Base-by-base conservation (phyloP, 1,284 basidiomycete species). In the Moesziomyces globuligerus region DNA sequence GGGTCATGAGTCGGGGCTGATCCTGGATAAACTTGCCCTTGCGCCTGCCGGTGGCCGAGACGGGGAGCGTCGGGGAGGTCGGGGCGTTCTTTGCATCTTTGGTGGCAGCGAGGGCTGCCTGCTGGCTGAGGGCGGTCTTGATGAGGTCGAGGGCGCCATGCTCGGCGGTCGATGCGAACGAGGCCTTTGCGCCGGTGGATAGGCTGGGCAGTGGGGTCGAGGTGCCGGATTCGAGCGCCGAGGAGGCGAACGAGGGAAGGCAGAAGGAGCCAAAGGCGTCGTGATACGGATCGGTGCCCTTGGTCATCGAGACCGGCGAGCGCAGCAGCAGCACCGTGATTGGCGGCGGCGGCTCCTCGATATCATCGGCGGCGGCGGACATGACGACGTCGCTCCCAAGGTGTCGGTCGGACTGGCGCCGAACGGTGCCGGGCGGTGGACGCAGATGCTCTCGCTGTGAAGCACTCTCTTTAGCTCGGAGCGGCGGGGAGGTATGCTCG, bases 261-360 rank as follows among this genome's bases (percentile, higher is more conserved):
- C 80, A 80, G 48, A 81, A 80, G 4, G 77, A 57, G 4, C 80
- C 80, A 49, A 81, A 81, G 37, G 72, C 69, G 49, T 81, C 79
- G 42, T 81, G 80, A 36, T 79, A 81, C 1, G 80, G 74, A 55
- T 81, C 80, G 9, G 80, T 81, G 42, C 80, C 80, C 29, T 75
- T 66, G n/a, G 59, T 45, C 46, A 78, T 60, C 23, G 79, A 61
- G 9, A 80, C 67, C 7, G 80, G 79, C 25, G 76, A 75, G 41
- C 80, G 70, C 28, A 81, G 49, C 20, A 81, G 71, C 26, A 81
- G 59, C 13, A 80, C 54, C 7, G 74, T 70, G 25, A 72, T 48
- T 1, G 71, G 66, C 40, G 67, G 67, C 23, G 67, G 67, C 17
- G 59, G 48, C 32, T 64, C 67, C 60, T 70, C 67, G 17, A 59